Evolutionary conservation across 176 grass and related monocot genomes (phyloP).

Genomic region (Oryza coarctata): DNA sequence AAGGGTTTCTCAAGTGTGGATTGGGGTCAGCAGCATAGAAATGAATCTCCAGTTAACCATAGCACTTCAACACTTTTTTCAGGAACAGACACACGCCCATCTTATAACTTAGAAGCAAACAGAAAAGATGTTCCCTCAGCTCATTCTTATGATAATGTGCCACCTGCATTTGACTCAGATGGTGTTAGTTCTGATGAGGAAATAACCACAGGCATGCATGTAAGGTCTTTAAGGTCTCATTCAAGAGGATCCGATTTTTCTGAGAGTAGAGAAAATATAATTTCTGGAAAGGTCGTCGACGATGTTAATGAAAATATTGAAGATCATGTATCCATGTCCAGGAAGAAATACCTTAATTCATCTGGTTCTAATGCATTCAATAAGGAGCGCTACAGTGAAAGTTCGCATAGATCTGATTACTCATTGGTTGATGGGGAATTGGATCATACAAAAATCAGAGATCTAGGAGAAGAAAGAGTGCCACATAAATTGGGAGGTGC

Average conservation of each 20-base stretch:
- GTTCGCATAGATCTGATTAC: slow-evolving; percentile 36
- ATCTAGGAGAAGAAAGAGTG: slow-evolving; percentile 37
- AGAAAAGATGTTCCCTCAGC: slow-evolving; percentile 31
- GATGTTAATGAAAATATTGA: slow-evolving; percentile 28
- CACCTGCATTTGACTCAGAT: slow-evolving; percentile 84
- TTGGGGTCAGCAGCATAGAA: slow-evolving; percentile 40
- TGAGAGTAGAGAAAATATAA: slow-evolving; percentile 21
- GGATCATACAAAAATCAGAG: slow-evolving; percentile 20
- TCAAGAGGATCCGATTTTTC: slow-evolving; percentile 25
- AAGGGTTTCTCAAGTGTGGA: slow-evolving; percentile 34
- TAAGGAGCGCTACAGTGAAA: slow-evolving; percentile 21
- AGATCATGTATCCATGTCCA: slow-evolving; percentile 39
- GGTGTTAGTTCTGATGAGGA: slow-evolving; percentile 59
- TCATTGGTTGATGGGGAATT: background rate
- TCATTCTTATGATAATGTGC: slow-evolving; percentile 38
- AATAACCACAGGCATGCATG: slow-evolving; percentile 17
- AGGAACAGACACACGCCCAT: slow-evolving; percentile 22
- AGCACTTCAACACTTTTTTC: slow-evolving; percentile 40
- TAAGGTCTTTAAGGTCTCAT: slow-evolving; percentile 29
- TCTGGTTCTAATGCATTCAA: slow-evolving; percentile 32
- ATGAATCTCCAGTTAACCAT: slow-evolving; percentile 42
- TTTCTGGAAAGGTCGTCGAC: slow-evolving; percentile 22
- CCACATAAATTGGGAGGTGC: slow-evolving; percentile 15
- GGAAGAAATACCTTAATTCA: slow-evolving; percentile 32
- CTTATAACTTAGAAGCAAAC: slow-evolving; percentile 40